Evolutionary conservation across 2,329 filamentous ascomycete genomes (phyloP), one percentile per base, ranked within the genome.

Genomic region (Penicillium sp.): DNA sequence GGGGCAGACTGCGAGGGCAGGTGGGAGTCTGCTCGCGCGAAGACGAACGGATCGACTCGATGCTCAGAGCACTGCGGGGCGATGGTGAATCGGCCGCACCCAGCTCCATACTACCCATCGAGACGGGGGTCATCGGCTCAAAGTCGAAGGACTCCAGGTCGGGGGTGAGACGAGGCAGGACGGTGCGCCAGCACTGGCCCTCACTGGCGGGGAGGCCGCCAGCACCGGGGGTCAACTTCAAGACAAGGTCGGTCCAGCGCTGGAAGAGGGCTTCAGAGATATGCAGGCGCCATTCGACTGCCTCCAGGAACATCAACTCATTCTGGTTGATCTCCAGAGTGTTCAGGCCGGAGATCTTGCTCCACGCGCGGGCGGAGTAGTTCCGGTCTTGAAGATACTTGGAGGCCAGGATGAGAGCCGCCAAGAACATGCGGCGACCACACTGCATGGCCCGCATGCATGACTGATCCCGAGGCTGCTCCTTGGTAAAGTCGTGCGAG

Each of bases 371-470:
- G 53, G 95, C 93, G 15, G 95, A 98, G 80, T 96, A 99, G 80
- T 98, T 99, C 70, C 94, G 90, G 76, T 99, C 95, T 79, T 99
- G 95, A 51, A 99, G 83, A 76, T 98, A 99, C 82, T 99, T 99
- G 38, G 95, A 98, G 1, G 95, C 95, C 60, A 99, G 84, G 68
- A 99, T 98, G 64, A 99, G 84, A 53, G 94, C 93, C 12, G 95
- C 89, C 58, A 99, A 85, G 76, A 99, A 98, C 94, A 98, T 98
- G 73, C 95, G 92, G 65, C 95, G 91, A 59, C 95, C 95, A 78
- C 95, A 98, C 79, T 97, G 93, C 73, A 99, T 86, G 44, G 93
- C 92, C 65, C 92, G 90, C 72, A 86, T 86, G 58, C 88, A 86
- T 63, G 89, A 86, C 62, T 85, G 85, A 71, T 94, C 90, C 66